Base-by-base conservation (phyloP, 1,139 yeast species). In the Suhomyces terraborum region DNA sequence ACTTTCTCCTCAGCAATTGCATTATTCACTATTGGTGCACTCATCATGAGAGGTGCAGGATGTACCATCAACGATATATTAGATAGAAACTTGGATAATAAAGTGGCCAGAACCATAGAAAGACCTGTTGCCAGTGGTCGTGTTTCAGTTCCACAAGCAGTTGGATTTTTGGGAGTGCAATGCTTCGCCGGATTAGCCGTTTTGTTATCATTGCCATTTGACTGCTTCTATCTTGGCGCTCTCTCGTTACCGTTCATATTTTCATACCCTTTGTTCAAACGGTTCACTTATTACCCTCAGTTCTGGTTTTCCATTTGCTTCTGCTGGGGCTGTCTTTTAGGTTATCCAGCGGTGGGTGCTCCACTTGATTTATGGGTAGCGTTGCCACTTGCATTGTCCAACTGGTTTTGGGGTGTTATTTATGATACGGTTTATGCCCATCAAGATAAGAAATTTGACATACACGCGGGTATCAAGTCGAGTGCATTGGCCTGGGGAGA, bases 381-480 rank as follows among this genome's bases (percentile, higher is more conserved):
- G 79, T 68, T 79, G 9, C 88, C 96, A 1, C 70, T 94, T 38
- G 88, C 84, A 53, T 62, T 81, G 3, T 80, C 96, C 13, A 83
- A 89, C 35, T 86, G 84, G 59, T 73, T 84, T 42, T 94, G 98
- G 98, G 84, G 96, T 51, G 85, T 94, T 88, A 82, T 85, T 38
- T 94, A 94, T 62, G 99, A 94, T 62, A 88, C 98, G 3, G 81
- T 94, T 31, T 94, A 94, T 61, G 98, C 98, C 1, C 99, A 94
- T 61, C 99, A 94, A 67, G 98, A 94, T 63, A 94, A 94, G 66
- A 67, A 64, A 45, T 94, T 84, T 56, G 99, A 94, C 62, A 67
- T 85, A 40, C 69, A 76, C 41, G 98, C 96, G 0, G 98, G 98
- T 6, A 85, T 94, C 51, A 89, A 91, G 62, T 88, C 96, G 2